Conservation (phyloP, 768 basidiomycete genomes). For the Boletus subparvulus region DNA sequence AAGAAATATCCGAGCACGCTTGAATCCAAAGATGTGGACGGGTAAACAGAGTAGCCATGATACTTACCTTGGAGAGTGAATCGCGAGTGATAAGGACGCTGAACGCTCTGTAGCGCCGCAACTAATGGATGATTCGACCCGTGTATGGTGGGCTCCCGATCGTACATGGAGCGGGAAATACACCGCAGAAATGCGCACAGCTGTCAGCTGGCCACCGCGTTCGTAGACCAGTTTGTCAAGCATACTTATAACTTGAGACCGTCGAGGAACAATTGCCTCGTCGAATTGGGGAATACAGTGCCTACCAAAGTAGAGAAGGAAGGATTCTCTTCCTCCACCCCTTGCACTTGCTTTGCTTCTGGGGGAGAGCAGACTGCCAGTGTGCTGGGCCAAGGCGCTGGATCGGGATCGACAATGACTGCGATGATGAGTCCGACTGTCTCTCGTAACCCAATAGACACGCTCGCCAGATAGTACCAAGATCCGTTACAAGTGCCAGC, state of each 20-base stretch:
- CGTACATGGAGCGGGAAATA: neutral
- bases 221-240: neutral
- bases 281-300: neutral
- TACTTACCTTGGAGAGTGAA: neutral
- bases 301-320: neutral
- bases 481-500: too few species aligned
- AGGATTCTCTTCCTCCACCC: neutral
- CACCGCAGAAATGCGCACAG: neutral
- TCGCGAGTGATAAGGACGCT: neutral
- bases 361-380: too few species aligned
- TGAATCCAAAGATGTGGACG: neutral
- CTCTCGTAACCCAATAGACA: too few species aligned
- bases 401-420: too few species aligned
- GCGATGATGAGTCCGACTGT: too few species aligned
- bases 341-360: too few species aligned
- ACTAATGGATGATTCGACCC: too few species aligned
- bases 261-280: too few species aligned
- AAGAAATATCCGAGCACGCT: neutral
- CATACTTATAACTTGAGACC: too few species aligned
- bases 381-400: too few species aligned
- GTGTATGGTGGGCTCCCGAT: neutral
- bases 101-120: too few species aligned
- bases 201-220: neutral
- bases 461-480: too few species aligned
- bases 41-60: neutral